Evolutionary conservation across 176 grass and related monocot species (phyloP), one percentile per base, ranked within the genome.

Genomic region (Metroxylon sagu): DNA sequence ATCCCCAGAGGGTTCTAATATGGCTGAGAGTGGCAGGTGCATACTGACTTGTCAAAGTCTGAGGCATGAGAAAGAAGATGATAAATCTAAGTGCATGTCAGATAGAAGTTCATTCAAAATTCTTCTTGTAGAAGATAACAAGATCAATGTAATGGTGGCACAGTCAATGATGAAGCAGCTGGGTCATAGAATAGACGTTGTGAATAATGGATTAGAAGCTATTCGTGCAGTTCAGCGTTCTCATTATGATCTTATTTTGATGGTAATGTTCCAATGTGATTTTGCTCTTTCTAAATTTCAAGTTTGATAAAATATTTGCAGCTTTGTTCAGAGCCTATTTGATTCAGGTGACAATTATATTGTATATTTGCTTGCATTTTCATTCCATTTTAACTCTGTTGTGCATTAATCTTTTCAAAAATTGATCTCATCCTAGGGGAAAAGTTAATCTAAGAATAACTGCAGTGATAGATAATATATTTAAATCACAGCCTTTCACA

Each of bases 121-220:
- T 68, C 87, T 95, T 65, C 83, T 95, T 49, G 90, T 90, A 50
- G 90, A 95, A 75, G 90, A 95, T 81, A 90, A 95, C 61, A 79
- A 58, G 59, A 77, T 95, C 68, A 95, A 90, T 65, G 81, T 90
- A 77, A 87, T 95, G 26, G 91, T 95, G 54, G 91, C 86, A 29
- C 81, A 84, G 79, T 86, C 82, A 67, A 95, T 95, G 90, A 60
- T 95, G 61, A 79, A 81, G 79, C 83, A 89, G n/a, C 48, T 95
- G 26, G 83, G 77, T 16, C 78, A 90, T 51, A 74, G 53, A 69
- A 76, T 90, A 81, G 67, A 86, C 56, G 69, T 95, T 6, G 90
- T 82, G 71, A 90, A 95, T 72, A 87, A 95, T 1, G 86, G 91
- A 59, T 19, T 87, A 75, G 74, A 90, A 82, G 91, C 91, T 53